phyloP scores from a whole-genome alignment of 2,329 filamentous ascomycete species.

The Xylariaceae sp. region DNA sequence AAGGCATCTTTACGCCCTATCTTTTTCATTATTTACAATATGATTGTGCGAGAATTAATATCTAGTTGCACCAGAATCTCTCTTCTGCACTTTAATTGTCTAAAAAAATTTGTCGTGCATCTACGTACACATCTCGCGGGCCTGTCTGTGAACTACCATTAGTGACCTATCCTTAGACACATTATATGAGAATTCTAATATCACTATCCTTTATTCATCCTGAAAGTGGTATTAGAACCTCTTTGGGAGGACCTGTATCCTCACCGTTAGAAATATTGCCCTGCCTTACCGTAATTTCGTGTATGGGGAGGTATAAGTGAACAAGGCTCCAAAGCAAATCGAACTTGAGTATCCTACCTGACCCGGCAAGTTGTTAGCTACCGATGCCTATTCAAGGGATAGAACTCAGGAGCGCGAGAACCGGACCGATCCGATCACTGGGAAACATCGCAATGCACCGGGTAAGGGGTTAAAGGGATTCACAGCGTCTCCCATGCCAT shows the following conservation, averaged over 20 bases:
- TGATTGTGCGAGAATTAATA: not conserved
- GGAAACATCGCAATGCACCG: not conserved
- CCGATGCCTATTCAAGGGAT: not conserved
- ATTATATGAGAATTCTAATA: not conserved
- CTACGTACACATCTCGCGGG: not conserved
- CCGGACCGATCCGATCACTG: not conserved
- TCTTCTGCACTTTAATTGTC: not conserved
- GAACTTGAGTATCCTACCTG: not conserved
- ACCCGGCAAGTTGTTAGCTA: not conserved
- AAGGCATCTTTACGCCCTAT: not conserved
- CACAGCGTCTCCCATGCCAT: not conserved
- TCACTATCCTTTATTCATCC: not conserved
- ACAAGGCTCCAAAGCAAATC: not conserved
- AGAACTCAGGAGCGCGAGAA: not conserved
- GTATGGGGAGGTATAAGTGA: not conserved
- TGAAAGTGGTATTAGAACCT: no score
- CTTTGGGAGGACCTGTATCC: no score
- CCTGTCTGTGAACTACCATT: not conserved
- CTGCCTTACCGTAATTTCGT: not conserved
- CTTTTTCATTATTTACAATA: not conserved
- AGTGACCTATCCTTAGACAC: not conserved
- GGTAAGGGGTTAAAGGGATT: not conserved
- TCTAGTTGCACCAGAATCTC: not conserved
- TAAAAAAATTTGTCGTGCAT: not conserved
- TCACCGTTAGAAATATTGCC: not conserved